These are phyloP conservation scores for Zygotorulaspora danielsina DNA, from an alignment of 805 yeast genomes.

Conservation along the genomic window DNA sequence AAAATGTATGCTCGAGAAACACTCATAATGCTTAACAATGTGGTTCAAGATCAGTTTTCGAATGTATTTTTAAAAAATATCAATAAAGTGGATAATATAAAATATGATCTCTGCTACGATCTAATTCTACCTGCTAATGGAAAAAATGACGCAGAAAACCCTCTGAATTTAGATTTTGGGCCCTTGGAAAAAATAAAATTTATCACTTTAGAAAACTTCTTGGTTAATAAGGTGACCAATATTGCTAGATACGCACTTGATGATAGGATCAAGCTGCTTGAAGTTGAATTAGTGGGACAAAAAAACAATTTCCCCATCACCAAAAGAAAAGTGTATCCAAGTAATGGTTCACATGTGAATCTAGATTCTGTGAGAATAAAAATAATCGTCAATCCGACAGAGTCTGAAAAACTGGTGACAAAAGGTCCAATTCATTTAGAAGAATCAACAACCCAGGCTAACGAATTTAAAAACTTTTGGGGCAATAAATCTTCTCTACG, in stretches of 20 bases:
- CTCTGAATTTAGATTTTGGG: conserved; percentile 49
- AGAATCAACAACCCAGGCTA: conserved; percentile 49
- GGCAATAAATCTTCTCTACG: conserved; percentile 80
- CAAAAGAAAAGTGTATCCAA: conserved; percentile 49
- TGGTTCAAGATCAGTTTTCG: conserved; percentile 77
- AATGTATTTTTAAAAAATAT: conserved; percentile 65
- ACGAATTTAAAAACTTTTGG: conserved; percentile 81
- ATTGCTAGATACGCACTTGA: conserved; percentile 57
- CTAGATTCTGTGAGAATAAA: conserved; percentile 50
- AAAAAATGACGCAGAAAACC: conserved; percentile 26
- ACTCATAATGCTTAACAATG: conserved; percentile 64
- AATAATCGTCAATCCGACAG: conserved; percentile 61
- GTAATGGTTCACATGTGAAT: conserved; percentile 25
- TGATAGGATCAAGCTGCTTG: conserved; percentile 39
- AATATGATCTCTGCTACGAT: conserved; percentile 55
- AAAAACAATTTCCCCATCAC: conserved; percentile 34
- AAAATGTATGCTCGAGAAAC: conserved; percentile 68
- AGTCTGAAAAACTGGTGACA: conserved; percentile 76
- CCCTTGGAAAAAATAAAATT: conserved; percentile 69
- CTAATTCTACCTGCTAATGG: conserved; percentile 44
- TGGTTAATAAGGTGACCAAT: conserved; percentile 56
- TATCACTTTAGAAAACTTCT: conserved; percentile 61
- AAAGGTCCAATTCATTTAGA: conserved; percentile 74
- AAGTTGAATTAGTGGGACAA: conserved; percentile 34
- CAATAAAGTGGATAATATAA: conserved; percentile 46